These are phyloP conservation scores for Aspergillus thermomutatus DNA, from an alignment of 2,329 filamentous ascomycete genomes.

Conservation along the genomic window DNA sequence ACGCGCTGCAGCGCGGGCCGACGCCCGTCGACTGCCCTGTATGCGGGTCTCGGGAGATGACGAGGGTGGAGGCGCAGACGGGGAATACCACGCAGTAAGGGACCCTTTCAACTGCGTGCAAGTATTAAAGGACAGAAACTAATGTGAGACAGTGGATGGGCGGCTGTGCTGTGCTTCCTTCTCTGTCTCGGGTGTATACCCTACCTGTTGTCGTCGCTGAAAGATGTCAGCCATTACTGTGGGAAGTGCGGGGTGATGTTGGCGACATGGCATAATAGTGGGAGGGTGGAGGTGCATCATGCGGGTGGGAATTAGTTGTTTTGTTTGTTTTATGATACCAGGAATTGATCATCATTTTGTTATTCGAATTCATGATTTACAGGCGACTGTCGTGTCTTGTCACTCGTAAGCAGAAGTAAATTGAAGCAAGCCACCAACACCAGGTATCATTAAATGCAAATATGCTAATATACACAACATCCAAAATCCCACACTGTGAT, in stretches of 20 bases:
- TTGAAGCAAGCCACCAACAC: not conserved
- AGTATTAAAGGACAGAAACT: too few species aligned
- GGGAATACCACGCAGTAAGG: constrained; percentile 30
- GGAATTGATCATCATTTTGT: too few species aligned
- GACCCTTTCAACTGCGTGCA: too few species aligned
- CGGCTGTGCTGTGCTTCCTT: constrained; percentile 41
- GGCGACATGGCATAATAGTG: constrained; percentile 49
- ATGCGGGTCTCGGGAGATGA: constrained; percentile 41
- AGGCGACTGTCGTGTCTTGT: too few species aligned
- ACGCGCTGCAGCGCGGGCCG: constrained; percentile 28
- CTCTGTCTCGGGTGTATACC: constrained; percentile 48
- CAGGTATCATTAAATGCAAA: not conserved
- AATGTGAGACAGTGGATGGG: constrained; percentile 41
- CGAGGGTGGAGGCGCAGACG: constrained; percentile 16
- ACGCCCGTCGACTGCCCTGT: constrained; percentile 48
- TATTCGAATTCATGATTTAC: too few species aligned
- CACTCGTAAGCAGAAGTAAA: too few species aligned
- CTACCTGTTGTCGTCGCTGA: constrained; percentile 46
- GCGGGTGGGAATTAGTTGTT: not conserved
- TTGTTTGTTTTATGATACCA: not conserved
- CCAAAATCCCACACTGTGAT: not conserved
- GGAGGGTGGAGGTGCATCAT: constrained; percentile 43
- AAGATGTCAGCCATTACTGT: constrained; percentile 50
- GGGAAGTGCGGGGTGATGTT: constrained; percentile 45
- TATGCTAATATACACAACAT: not conserved